Conservation (phyloP, 2,329 filamentous ascomycete genomes). For the Epichloe sp. region DNA sequence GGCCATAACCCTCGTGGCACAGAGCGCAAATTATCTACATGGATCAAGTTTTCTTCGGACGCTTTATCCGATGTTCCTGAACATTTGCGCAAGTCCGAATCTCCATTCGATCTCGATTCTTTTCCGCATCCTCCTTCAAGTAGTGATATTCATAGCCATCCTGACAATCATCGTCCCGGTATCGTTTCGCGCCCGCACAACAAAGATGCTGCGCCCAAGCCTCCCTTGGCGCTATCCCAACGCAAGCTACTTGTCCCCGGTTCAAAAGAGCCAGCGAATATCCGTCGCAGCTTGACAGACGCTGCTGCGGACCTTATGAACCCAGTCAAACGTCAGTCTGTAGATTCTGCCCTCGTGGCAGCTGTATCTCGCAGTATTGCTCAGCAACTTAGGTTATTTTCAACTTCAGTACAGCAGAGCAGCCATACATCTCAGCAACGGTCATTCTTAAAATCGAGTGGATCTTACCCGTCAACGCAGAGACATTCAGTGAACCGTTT, state of each 20-base stretch:
- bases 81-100: constrained; percentile 6
- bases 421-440: neutral
- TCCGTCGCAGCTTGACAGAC: constrained; percentile 7
- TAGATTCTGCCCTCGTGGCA: constrained; percentile 28
- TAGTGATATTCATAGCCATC: neutral
- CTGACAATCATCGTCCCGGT: neutral
- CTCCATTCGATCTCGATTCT: constrained; percentile 12
- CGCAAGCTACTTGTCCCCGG: constrained; percentile 2
- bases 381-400: constrained; percentile 31
- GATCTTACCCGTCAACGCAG: constrained; percentile 31
- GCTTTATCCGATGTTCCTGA: neutral
- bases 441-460: constrained; percentile 3
- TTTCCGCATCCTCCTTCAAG: constrained; percentile 12
- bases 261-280: neutral
- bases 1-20: neutral
- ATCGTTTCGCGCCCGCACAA: neutral
- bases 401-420: constrained; percentile 9
- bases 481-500: constrained; percentile 26
- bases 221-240: constrained; percentile 4
- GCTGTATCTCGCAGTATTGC: constrained; percentile 31
- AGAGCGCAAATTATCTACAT: neutral
- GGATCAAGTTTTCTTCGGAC: neutral
- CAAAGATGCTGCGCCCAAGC: constrained; percentile 1
- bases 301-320: constrained; percentile 6
- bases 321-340: constrained; percentile 17